These are phyloP conservation scores for Phytophthora lateralis DNA, from an alignment of 352 stramenopile species.

Conservation along the genomic window DNA sequence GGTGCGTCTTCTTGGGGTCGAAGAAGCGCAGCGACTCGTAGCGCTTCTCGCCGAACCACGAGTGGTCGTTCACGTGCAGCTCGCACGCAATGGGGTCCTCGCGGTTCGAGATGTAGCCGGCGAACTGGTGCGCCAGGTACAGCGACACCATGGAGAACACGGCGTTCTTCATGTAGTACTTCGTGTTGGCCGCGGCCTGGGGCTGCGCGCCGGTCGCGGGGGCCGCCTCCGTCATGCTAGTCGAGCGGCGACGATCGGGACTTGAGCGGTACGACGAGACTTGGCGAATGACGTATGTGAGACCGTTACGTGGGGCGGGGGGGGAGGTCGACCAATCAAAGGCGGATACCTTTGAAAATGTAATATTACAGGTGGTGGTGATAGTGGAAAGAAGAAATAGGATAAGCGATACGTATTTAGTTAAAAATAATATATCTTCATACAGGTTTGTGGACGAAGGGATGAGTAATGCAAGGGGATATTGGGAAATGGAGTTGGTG, in stretches of 20 bases:
- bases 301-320: neutral
- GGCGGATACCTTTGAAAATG: neutral
- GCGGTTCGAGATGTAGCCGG: conserved; percentile 63
- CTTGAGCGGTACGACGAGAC: conserved; percentile 22
- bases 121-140: conserved; percentile 56
- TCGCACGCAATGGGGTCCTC: conserved; percentile 66
- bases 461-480: too few species aligned
- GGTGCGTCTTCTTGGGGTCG: conserved; percentile 68
- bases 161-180: conserved; percentile 76
- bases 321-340: neutral
- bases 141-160: conserved; percentile 81
- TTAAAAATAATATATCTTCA: too few species aligned
- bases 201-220: conserved; percentile 22
- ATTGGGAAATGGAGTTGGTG: neutral
- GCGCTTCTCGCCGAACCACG: conserved; percentile 59
- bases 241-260: neutral
- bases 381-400: neutral
- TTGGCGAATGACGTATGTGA: conserved; percentile 32
- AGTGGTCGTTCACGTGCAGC: conserved; percentile 76
- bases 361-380: neutral
- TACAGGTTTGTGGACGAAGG: conserved; percentile 13
- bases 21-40: conserved; percentile 84
- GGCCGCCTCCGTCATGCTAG: conserved; percentile 39
- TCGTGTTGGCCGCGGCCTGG: conserved; percentile 50
- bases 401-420: conserved; percentile 8